Evolutionary conservation across 352 stramenopile species (phyloP).

Genomic region (Phytophthora tentaculata): DNA sequence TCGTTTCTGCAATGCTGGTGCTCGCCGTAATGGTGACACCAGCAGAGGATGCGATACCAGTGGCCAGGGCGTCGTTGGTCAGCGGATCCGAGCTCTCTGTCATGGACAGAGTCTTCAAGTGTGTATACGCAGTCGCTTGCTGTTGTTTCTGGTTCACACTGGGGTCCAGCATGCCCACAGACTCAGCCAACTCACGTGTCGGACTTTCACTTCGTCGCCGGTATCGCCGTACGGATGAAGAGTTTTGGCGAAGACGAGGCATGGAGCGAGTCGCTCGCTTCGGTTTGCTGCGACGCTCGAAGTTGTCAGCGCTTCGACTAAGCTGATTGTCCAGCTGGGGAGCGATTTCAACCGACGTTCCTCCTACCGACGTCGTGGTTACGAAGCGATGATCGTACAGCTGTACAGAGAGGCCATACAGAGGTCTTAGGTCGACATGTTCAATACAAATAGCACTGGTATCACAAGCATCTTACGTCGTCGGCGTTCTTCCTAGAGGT

Average conservation of each 20-base stretch:
- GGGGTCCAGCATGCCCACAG: constrained; percentile 25
- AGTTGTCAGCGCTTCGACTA: constrained; percentile 31
- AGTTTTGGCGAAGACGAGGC: constrained; percentile 39
- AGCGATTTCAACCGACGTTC: constrained; percentile 37
- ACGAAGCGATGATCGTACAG: constrained; percentile 53
- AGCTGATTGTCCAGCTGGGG: constrained; percentile 26
- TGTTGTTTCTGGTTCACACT: constrained; percentile 30
- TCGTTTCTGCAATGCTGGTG: constrained; percentile 1
- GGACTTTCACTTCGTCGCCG: constrained; percentile 61
- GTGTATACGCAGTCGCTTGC: constrained; percentile 22
- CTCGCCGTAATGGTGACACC: constrained; percentile 4
- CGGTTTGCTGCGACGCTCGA: constrained; percentile 32
- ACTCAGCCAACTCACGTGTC: constrained; percentile 32
- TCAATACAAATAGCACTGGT: not conserved
- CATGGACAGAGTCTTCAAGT: constrained; percentile 11
- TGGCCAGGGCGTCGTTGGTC: constrained; percentile 6
- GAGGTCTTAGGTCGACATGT: constrained; percentile 2
- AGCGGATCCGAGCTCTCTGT: constrained; percentile 24
- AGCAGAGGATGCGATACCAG: constrained; percentile 4
- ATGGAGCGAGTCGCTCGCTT: constrained; percentile 49
- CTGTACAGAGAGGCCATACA: constrained; percentile 25
- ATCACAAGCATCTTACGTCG: constrained; percentile 39
- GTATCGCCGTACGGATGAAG: constrained; percentile 29
- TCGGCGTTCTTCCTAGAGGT: constrained; percentile 59
- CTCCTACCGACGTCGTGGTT: constrained; percentile 55